Evolutionary conservation across 1,139 yeast genomes (phyloP).

Genomic region (Yamadazyma spencermartinsiae): DNA sequence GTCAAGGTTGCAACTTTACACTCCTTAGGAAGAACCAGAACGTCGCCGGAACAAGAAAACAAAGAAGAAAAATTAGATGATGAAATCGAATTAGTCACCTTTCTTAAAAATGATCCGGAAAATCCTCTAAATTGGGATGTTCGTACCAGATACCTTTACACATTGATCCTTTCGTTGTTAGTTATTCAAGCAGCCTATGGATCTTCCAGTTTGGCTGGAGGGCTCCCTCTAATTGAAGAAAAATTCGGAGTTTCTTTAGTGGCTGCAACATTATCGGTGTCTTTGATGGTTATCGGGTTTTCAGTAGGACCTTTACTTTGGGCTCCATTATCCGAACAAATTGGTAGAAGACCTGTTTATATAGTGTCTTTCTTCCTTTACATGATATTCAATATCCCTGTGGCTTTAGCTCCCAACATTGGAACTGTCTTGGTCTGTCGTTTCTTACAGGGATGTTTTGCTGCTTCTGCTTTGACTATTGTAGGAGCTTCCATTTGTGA

Average conservation of each 20-base stretch:
- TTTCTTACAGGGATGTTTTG: constrained; percentile 82
- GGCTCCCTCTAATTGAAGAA: constrained; percentile 62
- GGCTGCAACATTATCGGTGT: constrained; percentile 76
- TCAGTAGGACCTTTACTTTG: constrained; percentile 85
- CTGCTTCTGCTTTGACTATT: constrained; percentile 79
- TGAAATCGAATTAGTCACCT: constrained; percentile 80
- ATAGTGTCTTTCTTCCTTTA: constrained; percentile 73
- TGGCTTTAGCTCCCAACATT: constrained; percentile 83
- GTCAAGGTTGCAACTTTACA: constrained; percentile 77
- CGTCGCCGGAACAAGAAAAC: constrained; percentile 21
- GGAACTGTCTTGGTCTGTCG: constrained; percentile 80
- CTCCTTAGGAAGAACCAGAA: constrained; percentile 58
- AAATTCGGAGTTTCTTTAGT: constrained; percentile 69
- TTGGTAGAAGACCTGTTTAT: constrained; percentile 85
- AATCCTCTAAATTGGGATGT: constrained; percentile 85
- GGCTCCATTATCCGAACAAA: constrained; percentile 87
- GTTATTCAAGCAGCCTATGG: constrained; percentile 91
- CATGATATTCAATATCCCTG: constrained; percentile 80
- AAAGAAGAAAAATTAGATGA: constrained; percentile 45
- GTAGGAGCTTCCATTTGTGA: constrained; percentile 94
- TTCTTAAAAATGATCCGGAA: constrained; percentile 71
- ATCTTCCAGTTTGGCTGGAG: constrained; percentile 87
- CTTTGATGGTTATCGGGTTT: constrained; percentile 87
- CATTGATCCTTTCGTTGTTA: constrained; percentile 61
- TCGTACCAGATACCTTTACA: constrained; percentile 61